These are phyloP conservation scores for Drechslerella coelobrocha DNA, from an alignment of 2,329 filamentous ascomycete species.

Conservation along the genomic window DNA sequence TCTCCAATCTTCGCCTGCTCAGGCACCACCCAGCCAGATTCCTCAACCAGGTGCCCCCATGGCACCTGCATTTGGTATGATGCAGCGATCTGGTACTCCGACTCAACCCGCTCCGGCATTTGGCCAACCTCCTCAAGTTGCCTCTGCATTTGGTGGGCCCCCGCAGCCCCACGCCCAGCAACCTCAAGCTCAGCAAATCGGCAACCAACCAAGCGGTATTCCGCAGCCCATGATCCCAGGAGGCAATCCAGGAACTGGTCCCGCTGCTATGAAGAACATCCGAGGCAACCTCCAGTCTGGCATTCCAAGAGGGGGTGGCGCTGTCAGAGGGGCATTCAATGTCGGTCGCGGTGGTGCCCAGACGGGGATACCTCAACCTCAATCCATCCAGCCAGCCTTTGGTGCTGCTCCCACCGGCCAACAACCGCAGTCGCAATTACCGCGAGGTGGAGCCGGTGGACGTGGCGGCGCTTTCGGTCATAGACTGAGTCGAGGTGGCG, in stretches of 20 bases:
- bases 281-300: constrained; percentile 53
- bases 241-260: constrained; percentile 51
- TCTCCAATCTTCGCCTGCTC: constrained; percentile 31
- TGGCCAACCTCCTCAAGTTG: constrained; percentile 42
- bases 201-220: constrained; percentile 15
- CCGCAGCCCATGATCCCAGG: constrained; percentile 28
- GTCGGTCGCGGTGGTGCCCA: constrained; percentile 25
- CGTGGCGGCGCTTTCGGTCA: constrained; percentile 48
- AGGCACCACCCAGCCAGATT: constrained; percentile 28
- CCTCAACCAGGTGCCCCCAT: constrained; percentile 36
- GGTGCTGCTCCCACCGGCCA: constrained; percentile 23
- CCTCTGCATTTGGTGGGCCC: constrained; percentile 42
- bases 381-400: constrained; percentile 14
- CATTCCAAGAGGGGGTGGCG: constrained; percentile 53
- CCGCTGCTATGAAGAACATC: constrained; percentile 51
- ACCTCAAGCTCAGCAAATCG: constrained; percentile 29
- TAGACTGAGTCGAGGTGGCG: constrained; percentile 41
- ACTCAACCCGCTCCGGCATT: constrained; percentile 36
- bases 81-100: constrained; percentile 38
- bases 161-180: constrained; percentile 25
- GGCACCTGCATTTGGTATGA: constrained; percentile 32
- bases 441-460: constrained; percentile 38
- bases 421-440: constrained; percentile 34
- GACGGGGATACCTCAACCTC: constrained; percentile 29
- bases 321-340: constrained; percentile 32